Evolutionary conservation across 257 asterid genomes (phyloP), one percentile per base, ranked within the genome.

Genomic region (Henckelia pumila): DNA sequence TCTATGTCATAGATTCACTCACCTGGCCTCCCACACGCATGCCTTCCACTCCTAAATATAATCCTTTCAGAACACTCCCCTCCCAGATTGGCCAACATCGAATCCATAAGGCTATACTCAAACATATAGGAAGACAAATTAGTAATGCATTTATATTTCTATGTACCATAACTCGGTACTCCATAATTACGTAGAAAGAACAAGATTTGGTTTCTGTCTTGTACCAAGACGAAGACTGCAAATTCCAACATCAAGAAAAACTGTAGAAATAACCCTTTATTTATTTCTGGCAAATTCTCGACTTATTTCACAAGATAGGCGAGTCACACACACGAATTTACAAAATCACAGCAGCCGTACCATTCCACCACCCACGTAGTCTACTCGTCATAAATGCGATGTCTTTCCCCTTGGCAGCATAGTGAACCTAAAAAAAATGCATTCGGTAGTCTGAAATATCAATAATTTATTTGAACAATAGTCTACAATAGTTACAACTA

Each of bases 1-100:
- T 49, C 58, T 47, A 71, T 64, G 68, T 6, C 26, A 17, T 47
- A 58, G 28, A 68, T 56, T 52, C 37, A 71, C 79, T 78, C 61
- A 88, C 97, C 97, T 93, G 99, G 77, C 99, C 97, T 77, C 97
- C 99, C 13, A 90, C 97, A 13, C 86, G 77, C 99, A 93, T 93
- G 84, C 97, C 99, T 85, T 77, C 68, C 78, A 91, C 97, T 61
- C 99, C 99, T 8, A 94, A 73, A 81, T 94, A 97, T 53, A 94
- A 77, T 68, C 99, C 99, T 83, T 86, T 91, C 58, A 90, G 96
- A 59, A 94, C 97, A 71, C 53, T 68, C 99, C 95, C 71, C 88
- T 87, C 75, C 85, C 95, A 17, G 99, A 93, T 47, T 88, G 79
- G 57, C 97, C 99, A 30, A 94, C 91, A 58, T 94, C 99, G 64